Evolutionary conservation across 441 rosid species (phyloP).

Genomic region (Jatropha podagrica): DNA sequence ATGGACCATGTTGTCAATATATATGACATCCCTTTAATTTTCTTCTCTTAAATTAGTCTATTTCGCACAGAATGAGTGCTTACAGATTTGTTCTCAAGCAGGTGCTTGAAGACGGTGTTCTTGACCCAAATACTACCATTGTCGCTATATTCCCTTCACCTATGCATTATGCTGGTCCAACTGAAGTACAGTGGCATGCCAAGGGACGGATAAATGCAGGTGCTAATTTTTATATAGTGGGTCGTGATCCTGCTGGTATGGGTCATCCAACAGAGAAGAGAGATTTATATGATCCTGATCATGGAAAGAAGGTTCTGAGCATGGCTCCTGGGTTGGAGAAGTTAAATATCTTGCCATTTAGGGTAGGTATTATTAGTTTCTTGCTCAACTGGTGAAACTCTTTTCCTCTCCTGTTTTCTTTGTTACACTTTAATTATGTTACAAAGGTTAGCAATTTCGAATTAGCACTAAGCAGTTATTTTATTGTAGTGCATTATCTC

Average conservation of each 20-base stretch:
- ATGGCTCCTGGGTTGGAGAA: constrained; percentile 97
- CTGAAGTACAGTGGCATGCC: constrained; percentile 99
- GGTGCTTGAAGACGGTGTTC: constrained; percentile 91
- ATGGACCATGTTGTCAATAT: not conserved
- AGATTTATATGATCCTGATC: constrained; percentile 91
- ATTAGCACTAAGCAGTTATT: not conserved
- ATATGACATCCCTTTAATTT: not conserved
- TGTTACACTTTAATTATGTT: not conserved
- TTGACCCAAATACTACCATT: constrained; percentile 86
- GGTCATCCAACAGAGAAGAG: constrained; percentile 93
- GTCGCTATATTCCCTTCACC: constrained; percentile 93
- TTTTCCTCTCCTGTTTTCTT: not conserved
- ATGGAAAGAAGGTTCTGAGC: constrained; percentile 90
- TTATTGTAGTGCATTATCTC: not conserved
- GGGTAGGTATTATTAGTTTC: constrained; percentile 43
- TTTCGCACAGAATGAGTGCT: not conserved
- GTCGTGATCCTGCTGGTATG: constrained; percentile 98
- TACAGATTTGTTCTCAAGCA: constrained; percentile 24
- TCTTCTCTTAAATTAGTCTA: constrained; percentile 12
- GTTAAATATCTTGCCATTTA: constrained; percentile 86
- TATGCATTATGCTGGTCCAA: constrained; percentile 97
- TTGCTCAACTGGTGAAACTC: not conserved
- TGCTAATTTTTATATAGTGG: constrained; percentile 94
- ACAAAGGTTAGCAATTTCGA: not conserved
- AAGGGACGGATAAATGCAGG: constrained; percentile 95